These are phyloP conservation scores for Allium sativum DNA, from an alignment of 106 monocot genomes.

Conservation along the genomic window DNA sequence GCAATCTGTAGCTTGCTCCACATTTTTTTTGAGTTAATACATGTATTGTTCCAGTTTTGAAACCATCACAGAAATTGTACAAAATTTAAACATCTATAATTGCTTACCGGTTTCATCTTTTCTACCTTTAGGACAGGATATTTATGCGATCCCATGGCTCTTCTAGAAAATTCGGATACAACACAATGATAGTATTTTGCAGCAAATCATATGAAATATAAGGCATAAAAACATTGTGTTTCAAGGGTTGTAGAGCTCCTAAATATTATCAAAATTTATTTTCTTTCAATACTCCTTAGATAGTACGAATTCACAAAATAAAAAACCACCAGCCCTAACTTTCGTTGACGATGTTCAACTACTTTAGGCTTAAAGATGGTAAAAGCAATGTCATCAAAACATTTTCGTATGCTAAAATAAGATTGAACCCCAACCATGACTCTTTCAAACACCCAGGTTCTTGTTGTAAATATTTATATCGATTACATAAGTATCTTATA, in stretches of 20 bases:
- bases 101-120: no score
- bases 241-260: neutral
- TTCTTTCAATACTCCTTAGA: neutral
- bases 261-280: neutral
- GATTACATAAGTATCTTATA: no score
- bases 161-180: no score
- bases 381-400: slow-evolving; percentile 32
- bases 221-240: neutral
- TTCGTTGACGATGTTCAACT: slow-evolving; percentile 26
- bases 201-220: neutral
- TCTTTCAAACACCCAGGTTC: slow-evolving; percentile 74
- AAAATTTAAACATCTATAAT: no score
- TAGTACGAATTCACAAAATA: neutral
- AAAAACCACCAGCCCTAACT: slow-evolving; percentile 24
- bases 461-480: slow-evolving; percentile 47
- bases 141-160: no score
- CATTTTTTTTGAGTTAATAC: no score
- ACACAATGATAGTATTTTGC: neutral
- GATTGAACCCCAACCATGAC: slow-evolving; percentile 78
- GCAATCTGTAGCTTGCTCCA: no score
- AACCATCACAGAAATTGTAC: no score
- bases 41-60: no score
- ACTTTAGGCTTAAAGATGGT: slow-evolving; percentile 47
- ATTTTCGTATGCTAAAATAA: slow-evolving; percentile 69
- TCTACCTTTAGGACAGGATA: no score